These are phyloP conservation scores for Fusarium palustre DNA, from an alignment of 2,329 filamentous ascomycete species.

Conservation along the genomic window DNA sequence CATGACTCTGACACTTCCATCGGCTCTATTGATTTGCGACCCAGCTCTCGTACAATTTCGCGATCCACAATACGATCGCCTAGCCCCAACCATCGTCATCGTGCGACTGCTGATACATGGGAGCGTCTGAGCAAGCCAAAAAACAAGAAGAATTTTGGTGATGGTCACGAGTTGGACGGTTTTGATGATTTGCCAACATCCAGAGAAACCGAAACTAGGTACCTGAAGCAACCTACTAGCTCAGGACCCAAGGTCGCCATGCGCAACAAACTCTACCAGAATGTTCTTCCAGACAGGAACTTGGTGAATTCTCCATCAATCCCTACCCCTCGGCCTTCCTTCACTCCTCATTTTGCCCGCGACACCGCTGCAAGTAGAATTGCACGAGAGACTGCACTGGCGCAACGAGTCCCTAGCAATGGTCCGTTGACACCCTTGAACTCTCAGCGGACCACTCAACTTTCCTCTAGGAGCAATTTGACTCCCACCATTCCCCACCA, in stretches of 20 bases:
- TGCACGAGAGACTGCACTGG: constrained; percentile 70
- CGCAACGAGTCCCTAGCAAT: constrained; percentile 67
- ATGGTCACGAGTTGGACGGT: constrained; percentile 89
- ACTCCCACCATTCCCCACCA: constrained; percentile 58
- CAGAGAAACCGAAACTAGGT: constrained; percentile 81
- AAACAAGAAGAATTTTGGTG: constrained; percentile 75
- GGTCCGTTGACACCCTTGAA: constrained; percentile 67
- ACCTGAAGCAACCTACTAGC: constrained; percentile 80
- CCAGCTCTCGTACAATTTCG: constrained; percentile 68
- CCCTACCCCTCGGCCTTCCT: constrained; percentile 66
- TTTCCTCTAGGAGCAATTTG: constrained; percentile 62
- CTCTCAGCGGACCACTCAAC: constrained; percentile 65
- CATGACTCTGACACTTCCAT: constrained; percentile 81
- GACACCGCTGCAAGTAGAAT: constrained; percentile 75
- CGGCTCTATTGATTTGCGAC: constrained; percentile 68
- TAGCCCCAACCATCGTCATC: constrained; percentile 63
- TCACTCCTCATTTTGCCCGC: constrained; percentile 71
- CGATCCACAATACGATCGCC: constrained; percentile 70
- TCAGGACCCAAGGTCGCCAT: constrained; percentile 73
- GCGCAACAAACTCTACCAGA: constrained; percentile 68
- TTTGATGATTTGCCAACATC: constrained; percentile 97
- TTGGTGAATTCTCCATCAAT: constrained; percentile 65
- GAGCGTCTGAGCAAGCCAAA: constrained; percentile 79
- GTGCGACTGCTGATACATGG: constrained; percentile 63
- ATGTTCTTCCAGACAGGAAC: constrained; percentile 65